A percentile compares a stretch with the other conserved stretches of the same genome.
These are phyloP conservation scores for Hamamelis virginiana DNA, from an alignment of 164 flowering plant genomes.

Conservation along the genomic window DNA sequence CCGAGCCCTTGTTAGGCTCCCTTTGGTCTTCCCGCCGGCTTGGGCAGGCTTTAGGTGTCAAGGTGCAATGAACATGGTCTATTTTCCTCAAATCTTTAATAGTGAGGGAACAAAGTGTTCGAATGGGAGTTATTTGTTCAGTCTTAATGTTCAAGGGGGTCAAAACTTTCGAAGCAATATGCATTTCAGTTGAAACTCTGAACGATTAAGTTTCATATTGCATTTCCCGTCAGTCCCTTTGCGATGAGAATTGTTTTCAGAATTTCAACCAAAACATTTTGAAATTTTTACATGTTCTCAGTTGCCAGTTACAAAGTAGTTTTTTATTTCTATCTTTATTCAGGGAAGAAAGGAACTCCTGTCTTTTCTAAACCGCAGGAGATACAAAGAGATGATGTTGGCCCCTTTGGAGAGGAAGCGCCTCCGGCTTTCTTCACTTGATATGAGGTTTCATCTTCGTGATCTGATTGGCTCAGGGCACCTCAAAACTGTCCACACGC, in stretches of 20 bases:
- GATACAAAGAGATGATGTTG: constrained; percentile 90
- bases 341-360: constrained; percentile 94
- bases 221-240: too few species aligned
- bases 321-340: constrained; percentile 7
- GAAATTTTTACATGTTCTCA: too few species aligned
- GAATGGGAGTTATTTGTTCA: too few species aligned
- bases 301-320: not conserved
- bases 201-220: too few species aligned
- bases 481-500: constrained; percentile 63
- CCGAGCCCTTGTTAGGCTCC: too few species aligned
- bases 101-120: too few species aligned
- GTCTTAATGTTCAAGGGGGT: not conserved
- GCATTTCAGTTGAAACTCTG: not conserved
- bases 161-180: not conserved
- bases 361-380: constrained; percentile 69
- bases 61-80: too few species aligned
- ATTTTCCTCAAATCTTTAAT: too few species aligned
- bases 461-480: constrained; percentile 92
- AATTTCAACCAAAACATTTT: too few species aligned
- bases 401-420: constrained; percentile 77
- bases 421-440: constrained; percentile 73
- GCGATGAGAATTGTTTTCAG: not conserved
- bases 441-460: constrained; percentile 92
- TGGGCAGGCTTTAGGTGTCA: too few species aligned
- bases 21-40: too few species aligned